A percentile compares a stretch with the other conserved stretches of the same genome.
Conservation (phyloP, 2,329 filamentous ascomycete species). For the Colletotrichum musae region DNA sequence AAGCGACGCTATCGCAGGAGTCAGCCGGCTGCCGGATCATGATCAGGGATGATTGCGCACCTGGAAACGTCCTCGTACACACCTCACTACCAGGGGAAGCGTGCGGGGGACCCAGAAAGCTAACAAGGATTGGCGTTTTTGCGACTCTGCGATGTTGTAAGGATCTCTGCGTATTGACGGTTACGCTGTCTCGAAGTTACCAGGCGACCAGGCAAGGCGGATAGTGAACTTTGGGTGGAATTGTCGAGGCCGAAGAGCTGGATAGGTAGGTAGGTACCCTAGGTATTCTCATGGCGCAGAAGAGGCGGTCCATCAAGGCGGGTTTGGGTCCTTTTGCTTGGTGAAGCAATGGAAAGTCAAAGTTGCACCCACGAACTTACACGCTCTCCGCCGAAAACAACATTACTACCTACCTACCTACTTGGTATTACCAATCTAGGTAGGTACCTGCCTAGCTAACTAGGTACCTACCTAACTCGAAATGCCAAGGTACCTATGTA, state of each 20-base stretch:
- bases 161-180: conserved; percentile 4
- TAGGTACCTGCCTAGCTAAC: too few relatives aligned
- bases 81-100: too few relatives aligned
- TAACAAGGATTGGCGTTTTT: conserved; percentile 15
- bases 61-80: too few relatives aligned
- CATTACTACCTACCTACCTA: too few relatives aligned
- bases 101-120: conserved; percentile 1
- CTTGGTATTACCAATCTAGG: too few relatives aligned
- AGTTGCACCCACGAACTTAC: neutral
- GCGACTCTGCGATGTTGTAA: neutral
- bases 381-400: neutral
- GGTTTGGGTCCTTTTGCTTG: conserved; percentile 13
- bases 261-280: too few relatives aligned
- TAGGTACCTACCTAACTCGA: too few relatives aligned
- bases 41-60: too few relatives aligned
- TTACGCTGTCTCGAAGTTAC: neutral
- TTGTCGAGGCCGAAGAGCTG: too few relatives aligned
- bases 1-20: neutral
- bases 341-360: neutral
- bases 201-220: too few relatives aligned
- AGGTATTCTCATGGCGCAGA: neutral
- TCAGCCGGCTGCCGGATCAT: conserved; percentile 24
- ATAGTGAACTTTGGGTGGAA: too few relatives aligned
- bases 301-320: neutral
- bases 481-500: too few relatives aligned